A percentile compares a stretch with the other conserved stretches of the same genome.
These are phyloP conservation scores for Hypoxylon trugodes DNA, from an alignment of 495 filamentous ascomycete genomes.

Conservation along the genomic window DNA sequence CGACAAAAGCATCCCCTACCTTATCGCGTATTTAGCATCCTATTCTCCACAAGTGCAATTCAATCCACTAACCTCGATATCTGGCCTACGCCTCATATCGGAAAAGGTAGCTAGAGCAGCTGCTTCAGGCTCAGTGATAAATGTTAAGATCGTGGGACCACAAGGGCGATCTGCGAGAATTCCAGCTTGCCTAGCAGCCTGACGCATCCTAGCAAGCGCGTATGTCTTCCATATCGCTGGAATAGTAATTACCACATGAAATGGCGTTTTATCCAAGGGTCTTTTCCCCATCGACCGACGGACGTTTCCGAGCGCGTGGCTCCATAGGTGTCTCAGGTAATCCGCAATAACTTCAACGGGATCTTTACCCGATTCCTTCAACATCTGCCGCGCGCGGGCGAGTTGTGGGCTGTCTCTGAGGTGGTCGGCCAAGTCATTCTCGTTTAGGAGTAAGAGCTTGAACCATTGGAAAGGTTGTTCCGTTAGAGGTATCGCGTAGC, in stretches of 20 bases:
- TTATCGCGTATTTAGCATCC: background rate
- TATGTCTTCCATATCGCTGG: constrained; percentile 32
- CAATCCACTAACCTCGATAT: background rate
- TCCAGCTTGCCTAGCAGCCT: constrained; percentile 14
- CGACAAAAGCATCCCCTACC: constrained; percentile 3
- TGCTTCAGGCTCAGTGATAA: constrained; percentile 29
- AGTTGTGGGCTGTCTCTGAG: constrained; percentile 20
- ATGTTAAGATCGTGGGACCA: constrained; percentile 1
- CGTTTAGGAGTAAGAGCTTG: constrained; percentile 45
- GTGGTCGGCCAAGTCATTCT: constrained; percentile 29
- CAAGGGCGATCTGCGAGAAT: constrained; percentile 1
- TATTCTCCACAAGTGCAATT: background rate
- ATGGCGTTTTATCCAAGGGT: background rate
- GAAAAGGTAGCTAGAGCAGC: constrained; percentile 13
- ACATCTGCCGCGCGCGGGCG: background rate
- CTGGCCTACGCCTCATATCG: background rate
- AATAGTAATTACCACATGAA: constrained; percentile 19
- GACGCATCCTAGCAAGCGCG: constrained; percentile 2
- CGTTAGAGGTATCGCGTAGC: constrained; percentile 29
- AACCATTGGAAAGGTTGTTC: constrained; percentile 40
- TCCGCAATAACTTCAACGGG: constrained; percentile 30
- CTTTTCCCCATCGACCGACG: constrained; percentile 12
- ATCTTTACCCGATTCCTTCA: constrained; percentile 5
- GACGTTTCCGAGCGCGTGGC: constrained; percentile 17
- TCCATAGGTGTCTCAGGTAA: constrained; percentile 42